Evolutionary conservation across 148 eudicot genomes (phyloP).

Genomic region (Camellia lanceoleosa): DNA sequence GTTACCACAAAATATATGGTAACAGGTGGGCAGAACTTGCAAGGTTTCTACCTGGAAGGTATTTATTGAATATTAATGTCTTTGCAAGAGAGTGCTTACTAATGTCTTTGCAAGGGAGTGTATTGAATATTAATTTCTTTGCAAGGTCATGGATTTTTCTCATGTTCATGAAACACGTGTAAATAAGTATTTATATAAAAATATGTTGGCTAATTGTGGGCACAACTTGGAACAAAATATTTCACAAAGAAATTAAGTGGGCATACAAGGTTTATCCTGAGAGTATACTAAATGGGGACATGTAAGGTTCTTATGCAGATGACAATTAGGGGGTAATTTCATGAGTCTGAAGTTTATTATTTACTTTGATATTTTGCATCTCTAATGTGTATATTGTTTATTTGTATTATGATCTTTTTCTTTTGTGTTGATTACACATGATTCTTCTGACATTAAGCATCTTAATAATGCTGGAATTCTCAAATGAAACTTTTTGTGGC

Average conservation of each 20-base stretch:
- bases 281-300: not conserved
- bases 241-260: not conserved
- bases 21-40: slow-evolving; percentile 93
- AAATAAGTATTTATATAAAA: not conserved
- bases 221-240: not conserved
- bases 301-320: not conserved
- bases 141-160: not conserved
- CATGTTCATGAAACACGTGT: not conserved
- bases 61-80: slow-evolving; percentile 10
- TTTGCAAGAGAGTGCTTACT: not conserved
- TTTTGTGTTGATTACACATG: not conserved
- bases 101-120: not conserved
- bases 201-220: not conserved
- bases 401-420: not conserved
- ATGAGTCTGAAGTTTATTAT: too few relatives aligned
- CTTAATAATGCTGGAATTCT: not conserved
- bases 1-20: slow-evolving; percentile 65
- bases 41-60: slow-evolving; percentile 89
- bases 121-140: not conserved
- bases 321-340: not conserved
- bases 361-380: not conserved
- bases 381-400: not conserved
- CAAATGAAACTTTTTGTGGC: not conserved
- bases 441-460: not conserved
- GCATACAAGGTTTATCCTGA: not conserved